A percentile compares a stretch with the other conserved stretches of the same genome.
These are phyloP conservation scores for Botrytis aclada DNA, from an alignment of 2,329 filamentous ascomycete species.

Conservation along the genomic window DNA sequence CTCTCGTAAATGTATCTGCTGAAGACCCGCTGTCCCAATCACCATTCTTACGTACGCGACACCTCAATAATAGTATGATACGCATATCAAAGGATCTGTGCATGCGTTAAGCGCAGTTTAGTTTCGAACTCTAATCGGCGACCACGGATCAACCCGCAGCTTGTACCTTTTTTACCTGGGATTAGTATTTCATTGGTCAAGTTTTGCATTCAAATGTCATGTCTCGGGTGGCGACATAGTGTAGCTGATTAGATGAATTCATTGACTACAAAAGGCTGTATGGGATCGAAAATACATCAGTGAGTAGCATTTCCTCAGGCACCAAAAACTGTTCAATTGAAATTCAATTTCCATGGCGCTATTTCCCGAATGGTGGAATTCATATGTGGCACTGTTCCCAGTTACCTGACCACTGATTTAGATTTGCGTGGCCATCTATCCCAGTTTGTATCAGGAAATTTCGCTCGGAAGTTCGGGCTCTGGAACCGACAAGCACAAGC, in stretches of 20 bases:
- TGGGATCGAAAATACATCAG: neutral
- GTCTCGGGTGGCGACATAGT: neutral
- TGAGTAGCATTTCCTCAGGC: neutral
- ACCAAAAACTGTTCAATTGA: neutral
- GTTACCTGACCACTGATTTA: neutral
- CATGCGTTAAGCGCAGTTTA: neutral
- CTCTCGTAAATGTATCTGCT: neutral
- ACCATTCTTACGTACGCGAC: neutral
- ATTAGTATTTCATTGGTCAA: neutral
- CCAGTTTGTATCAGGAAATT: neutral
- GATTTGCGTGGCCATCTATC: neutral
- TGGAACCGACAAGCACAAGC: neutral
- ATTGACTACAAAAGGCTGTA: neutral
- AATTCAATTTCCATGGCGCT: too few relatives aligned
- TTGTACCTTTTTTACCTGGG: neutral
- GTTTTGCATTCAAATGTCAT: neutral
- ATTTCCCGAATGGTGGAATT: neutral
- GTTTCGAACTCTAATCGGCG: constrained; percentile 5
- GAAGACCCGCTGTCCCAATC: neutral
- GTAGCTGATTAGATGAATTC: neutral
- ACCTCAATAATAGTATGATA: neutral
- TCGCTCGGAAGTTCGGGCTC: too few relatives aligned
- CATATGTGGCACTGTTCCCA: neutral
- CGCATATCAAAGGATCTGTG: neutral
- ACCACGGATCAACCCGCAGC: constrained; percentile 3